These are phyloP conservation scores for Borovskyia barvae DNA, from an alignment of 208 protist genomes.

Conservation along the genomic window DNA sequence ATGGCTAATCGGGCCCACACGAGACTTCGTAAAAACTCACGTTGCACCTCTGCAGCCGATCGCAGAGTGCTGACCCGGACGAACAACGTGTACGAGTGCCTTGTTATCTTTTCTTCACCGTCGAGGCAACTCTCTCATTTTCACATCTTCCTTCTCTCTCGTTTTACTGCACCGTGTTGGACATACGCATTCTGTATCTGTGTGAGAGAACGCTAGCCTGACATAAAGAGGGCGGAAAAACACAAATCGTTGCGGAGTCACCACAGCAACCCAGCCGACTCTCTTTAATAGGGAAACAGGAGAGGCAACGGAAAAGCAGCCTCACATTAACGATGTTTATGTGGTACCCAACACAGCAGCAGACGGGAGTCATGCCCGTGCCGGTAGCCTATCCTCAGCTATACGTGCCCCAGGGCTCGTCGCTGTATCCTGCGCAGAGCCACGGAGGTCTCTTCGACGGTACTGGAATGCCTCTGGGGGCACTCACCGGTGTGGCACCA, in stretches of 20 bases:
- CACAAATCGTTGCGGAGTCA: too few relatives aligned
- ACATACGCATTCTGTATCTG: not conserved
- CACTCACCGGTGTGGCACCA: constrained; percentile 6
- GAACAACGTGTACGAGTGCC: too few relatives aligned
- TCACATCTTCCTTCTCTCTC: not conserved
- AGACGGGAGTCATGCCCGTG: constrained; percentile 15
- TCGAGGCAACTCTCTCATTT: not conserved
- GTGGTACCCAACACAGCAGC: constrained; percentile 8
- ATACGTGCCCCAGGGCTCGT: constrained; percentile 6
- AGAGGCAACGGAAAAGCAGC: too few relatives aligned
- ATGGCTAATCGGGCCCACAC: too few relatives aligned
- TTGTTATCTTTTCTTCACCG: not conserved
- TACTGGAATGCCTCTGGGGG: constrained; percentile 7
- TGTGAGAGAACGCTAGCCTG: too few relatives aligned
- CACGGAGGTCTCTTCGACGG: constrained; percentile 13
- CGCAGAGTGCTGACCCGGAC: too few relatives aligned
- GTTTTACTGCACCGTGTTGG: not conserved
- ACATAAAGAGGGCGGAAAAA: too few relatives aligned
- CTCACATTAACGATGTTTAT: too few relatives aligned
- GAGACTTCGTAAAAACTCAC: too few relatives aligned
- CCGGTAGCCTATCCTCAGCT: constrained; percentile 19
- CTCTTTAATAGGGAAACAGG: too few relatives aligned
- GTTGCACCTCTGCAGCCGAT: too few relatives aligned
- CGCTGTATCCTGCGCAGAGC: constrained; percentile 5
- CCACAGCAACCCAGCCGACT: too few relatives aligned